Evolutionary conservation across 345 rosid species (phyloP), one percentile per base, ranked within the genome.

Genomic region (Fremontodendron californicum): DNA sequence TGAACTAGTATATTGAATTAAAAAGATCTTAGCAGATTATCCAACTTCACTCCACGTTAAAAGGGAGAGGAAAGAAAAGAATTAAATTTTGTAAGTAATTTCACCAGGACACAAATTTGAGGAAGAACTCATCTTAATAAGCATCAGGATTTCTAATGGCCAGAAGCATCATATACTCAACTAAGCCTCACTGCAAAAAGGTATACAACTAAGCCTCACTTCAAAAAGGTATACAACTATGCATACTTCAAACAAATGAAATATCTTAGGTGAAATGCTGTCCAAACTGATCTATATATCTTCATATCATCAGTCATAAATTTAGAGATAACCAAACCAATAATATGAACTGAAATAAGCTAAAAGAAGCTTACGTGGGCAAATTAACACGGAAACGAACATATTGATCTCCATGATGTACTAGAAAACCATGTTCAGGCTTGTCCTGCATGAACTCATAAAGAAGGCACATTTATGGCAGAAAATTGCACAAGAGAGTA

Each of bases 371-470:
- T 88, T 88, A 95, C 99, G 77, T 90, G 46, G 99, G 98, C 70
- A 95, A 79, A 72, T 89, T 86, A 72, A 95, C 78, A 11, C 96
- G 84, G 80, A 95, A 90, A n/a, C 93, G 88, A 78, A 95, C 97
- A 84, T 87, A 92, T 83, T 91, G 96, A 85, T 95, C 95, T 79
- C 99, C 99, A 79, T 86, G 91, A 73, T 86, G 83, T 51, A 82
- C 83, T 71, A 93, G 81, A 79, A 89, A 87, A 39, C 99, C 96
- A 81, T 80, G 84, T 79, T 88, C 90, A 42, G 93, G 89, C 71
- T n/a, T 93, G 86, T 62, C 99, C 99, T 93, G 85, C 81, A 82
- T 45, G 77, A 79, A 80, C 67, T 48, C 68, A 43, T 66, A 18
- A 42, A 67, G 43, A 81, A 79, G 55, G 76, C 18, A 78, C 40